phyloP scores from a whole-genome alignment of 2,329 filamentous ascomycete genomes.

The Aspergillus fischeri region DNA sequence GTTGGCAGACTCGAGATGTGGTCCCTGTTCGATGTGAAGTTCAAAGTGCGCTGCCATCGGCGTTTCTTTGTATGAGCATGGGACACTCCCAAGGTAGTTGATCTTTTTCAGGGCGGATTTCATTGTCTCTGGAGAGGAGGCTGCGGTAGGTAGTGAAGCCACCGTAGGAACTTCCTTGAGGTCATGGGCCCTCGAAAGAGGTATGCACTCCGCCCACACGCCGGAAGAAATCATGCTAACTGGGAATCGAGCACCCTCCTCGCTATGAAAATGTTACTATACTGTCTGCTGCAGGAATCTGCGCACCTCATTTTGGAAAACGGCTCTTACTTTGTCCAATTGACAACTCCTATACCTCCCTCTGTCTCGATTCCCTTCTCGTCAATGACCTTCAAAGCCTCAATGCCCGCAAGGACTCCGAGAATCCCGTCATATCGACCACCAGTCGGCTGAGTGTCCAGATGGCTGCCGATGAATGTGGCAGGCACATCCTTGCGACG shows the following conservation, averaged over 20 bases:
- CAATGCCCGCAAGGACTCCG: slow-evolving; percentile 68
- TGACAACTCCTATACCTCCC: slow-evolving; percentile 68
- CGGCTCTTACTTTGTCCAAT: slow-evolving; percentile 40
- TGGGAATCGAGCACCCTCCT: slow-evolving; percentile 77
- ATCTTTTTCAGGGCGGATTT: slow-evolving; percentile 67
- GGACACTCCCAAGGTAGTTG: slow-evolving; percentile 60
- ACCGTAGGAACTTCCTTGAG: slow-evolving; percentile 57
- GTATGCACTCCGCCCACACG: slow-evolving; percentile 69
- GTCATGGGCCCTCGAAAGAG: slow-evolving; percentile 58
- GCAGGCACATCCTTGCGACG: slow-evolving; percentile 53
- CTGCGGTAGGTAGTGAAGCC: slow-evolving; percentile 39
- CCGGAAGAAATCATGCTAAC: slow-evolving; percentile 70
- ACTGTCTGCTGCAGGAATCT: background rate
- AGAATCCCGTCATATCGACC: slow-evolving; percentile 60
- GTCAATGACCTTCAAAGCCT: slow-evolving; percentile 64
- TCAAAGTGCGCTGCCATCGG: slow-evolving; percentile 77
- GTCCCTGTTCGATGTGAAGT: slow-evolving; percentile 80
- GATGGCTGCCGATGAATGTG: slow-evolving; percentile 67
- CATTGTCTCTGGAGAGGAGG: slow-evolving; percentile 58
- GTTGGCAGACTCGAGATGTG: slow-evolving; percentile 62
- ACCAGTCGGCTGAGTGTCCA: slow-evolving; percentile 59
- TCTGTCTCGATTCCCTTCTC: slow-evolving; percentile 66
- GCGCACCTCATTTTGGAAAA: background rate
- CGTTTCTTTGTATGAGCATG: slow-evolving; percentile 54
- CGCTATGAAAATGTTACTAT: slow-evolving; percentile 44